Evolutionary conservation across 441 rosid species (phyloP).

Genomic region (Erodium chrysanthum): DNA sequence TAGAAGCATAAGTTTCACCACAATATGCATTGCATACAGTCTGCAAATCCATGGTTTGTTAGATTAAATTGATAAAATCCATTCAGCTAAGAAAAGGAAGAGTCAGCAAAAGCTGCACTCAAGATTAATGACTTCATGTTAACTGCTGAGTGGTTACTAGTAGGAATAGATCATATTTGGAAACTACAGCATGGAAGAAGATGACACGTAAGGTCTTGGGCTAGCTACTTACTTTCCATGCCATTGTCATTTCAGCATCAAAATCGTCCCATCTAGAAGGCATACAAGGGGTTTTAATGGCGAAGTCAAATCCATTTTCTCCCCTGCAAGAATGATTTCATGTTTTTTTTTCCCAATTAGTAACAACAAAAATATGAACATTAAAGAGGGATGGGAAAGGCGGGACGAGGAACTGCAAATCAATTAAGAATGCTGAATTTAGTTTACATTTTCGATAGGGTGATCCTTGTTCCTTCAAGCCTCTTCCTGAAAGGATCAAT

Average conservation of each 20-base stretch:
- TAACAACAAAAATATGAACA: constrained; percentile 7
- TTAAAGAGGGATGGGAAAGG: not conserved
- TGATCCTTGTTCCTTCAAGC: constrained; percentile 93
- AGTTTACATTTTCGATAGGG: constrained; percentile 54
- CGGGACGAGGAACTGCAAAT: constrained; percentile 10
- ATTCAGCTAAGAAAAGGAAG: not conserved
- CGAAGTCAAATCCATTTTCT: constrained; percentile 68
- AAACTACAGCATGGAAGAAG: not conserved
- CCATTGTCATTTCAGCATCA: constrained; percentile 72
- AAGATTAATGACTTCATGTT: not conserved
- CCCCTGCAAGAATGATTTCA: constrained; percentile 38
- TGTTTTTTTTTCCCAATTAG: constrained; percentile 14
- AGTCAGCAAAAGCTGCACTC: not conserved
- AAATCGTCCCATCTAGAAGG: constrained; percentile 94
- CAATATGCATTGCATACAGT: constrained; percentile 74
- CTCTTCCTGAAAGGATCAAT: constrained; percentile 59
- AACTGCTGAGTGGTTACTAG: not conserved
- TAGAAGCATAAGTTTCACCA: constrained; percentile 64
- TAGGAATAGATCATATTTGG: not conserved
- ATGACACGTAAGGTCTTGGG: constrained; percentile 15
- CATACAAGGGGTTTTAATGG: constrained; percentile 90
- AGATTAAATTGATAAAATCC: constrained; percentile 6
- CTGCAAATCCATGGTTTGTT: constrained; percentile 34
- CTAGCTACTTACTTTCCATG: constrained; percentile 79
- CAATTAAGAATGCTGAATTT: constrained; percentile 5